Base-by-base conservation (phyloP, 208 protist species). In the Strigomonas culicis region DNA sequence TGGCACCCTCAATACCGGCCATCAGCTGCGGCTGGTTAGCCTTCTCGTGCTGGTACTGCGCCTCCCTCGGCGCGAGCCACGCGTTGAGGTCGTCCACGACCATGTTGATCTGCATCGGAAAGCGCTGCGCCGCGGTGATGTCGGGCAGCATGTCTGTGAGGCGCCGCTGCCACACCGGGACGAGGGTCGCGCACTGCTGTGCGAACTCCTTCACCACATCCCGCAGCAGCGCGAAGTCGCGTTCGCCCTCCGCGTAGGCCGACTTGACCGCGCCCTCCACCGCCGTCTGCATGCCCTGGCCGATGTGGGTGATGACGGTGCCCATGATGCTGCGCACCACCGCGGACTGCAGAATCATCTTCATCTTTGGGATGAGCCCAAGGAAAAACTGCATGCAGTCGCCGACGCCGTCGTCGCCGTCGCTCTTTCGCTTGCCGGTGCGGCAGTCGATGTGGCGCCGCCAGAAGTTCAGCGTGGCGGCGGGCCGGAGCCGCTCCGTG, bases 311-410 rank as follows among this genome's bases (percentile, higher is more conserved):
- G 39, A 95, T 58, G n/a, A 76, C 78, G 10, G 85, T 92, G 28
- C 84, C 81, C 39, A 88, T 69, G 15, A 95, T 84, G 68, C 90
- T 93, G 62, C 80, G 75, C 31, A 85, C 63, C 11, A 95, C 86
- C 44, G 86, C 77, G 24, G 50, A 44, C 58, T 92, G 90, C 41
- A 95, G 75, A 22, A 92, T 68, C 8, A 72, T 63, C 15, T 11
- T 65, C 21, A 95, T 72, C 68, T 88, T 78, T 13, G 84, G 82
- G 30, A 90, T 90, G 41, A 84, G 77, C 24, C 22, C 56, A 57
- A 93, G 72, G 10, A 80, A 68, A 65, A 90, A 91, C 22, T 90
- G 77, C 68, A 95, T 87, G 51, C 77, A 78, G 6, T 77, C 75
- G 27, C 61, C 64, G n/a, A 95, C 74, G 19, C 25, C 32, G 13